Evolutionary conservation across 169 alveolate species (phyloP).

Genomic region (Perkinsus olseni): DNA sequence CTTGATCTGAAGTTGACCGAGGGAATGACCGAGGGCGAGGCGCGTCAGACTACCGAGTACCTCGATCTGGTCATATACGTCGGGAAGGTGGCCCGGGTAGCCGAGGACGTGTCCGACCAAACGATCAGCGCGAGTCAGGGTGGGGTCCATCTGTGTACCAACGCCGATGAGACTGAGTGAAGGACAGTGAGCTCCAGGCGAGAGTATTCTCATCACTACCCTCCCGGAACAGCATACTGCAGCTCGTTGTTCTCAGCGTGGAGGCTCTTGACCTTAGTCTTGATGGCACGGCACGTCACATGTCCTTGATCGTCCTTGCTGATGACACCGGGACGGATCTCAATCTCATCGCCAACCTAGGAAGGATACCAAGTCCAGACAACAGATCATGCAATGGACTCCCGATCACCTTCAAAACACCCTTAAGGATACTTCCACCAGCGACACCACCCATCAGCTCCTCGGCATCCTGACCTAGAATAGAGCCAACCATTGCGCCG

Average conservation of each 20-base stretch:
- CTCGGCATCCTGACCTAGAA: conserved; percentile 89
- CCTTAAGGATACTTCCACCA: conserved; percentile 95
- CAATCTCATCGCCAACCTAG: conserved; percentile 91
- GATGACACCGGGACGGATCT: conserved; percentile 94
- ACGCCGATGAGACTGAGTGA: conserved; percentile 69
- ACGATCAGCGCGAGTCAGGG: conserved; percentile 92
- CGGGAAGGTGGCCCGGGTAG: conserved; percentile 88
- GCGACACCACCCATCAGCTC: conserved; percentile 98
- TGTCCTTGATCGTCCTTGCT: conserved; percentile 75
- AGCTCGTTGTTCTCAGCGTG: conserved; percentile 93
- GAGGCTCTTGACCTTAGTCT: conserved; percentile 58
- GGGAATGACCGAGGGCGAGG: background rate
- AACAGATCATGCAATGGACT: no score
- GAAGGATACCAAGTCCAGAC: no score
- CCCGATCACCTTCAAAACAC: conserved; percentile 74
- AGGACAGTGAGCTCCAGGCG: background rate
- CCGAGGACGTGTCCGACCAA: conserved; percentile 96
- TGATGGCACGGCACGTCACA: conserved; percentile 61
- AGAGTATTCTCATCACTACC: conserved; percentile 23
- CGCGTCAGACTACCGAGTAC: conserved; percentile 17
- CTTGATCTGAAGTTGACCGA: conserved; percentile 1
- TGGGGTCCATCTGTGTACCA: conserved; percentile 95
- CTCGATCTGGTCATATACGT: conserved; percentile 85
- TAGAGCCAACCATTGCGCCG: no score
- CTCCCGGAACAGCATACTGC: conserved; percentile 97